Percentiles rank a stretch among this genome's conserved stretches.
Conservation (phyloP, 169 alveolate genomes). For the Cryptosporidium baileyi region DNA sequence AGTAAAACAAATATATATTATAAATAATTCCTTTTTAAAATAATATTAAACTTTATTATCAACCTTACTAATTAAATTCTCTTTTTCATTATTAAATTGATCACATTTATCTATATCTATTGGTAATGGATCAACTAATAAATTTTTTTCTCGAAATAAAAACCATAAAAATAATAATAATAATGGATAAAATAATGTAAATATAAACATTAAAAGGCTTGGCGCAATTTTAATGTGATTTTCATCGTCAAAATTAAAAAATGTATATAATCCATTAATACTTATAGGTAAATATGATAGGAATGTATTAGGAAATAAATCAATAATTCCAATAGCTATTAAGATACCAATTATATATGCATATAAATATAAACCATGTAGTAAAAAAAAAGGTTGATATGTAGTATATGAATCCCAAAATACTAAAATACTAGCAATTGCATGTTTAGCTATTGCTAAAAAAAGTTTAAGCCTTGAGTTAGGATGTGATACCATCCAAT, state of each 20-base stretch:
- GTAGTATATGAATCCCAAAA: slow-evolving; percentile 65
- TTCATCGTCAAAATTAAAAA: slow-evolving; percentile 57
- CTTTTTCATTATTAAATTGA: no score
- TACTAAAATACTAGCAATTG: slow-evolving; percentile 54
- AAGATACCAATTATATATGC: slow-evolving; percentile 40
- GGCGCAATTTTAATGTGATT: slow-evolving; percentile 56
- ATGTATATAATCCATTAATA: slow-evolving; percentile 44
- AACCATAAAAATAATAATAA: slow-evolving; percentile 47
- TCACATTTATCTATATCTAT: background rate
- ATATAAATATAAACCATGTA: slow-evolving; percentile 54
- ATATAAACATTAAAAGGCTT: slow-evolving; percentile 33
- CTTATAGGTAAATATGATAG: slow-evolving; percentile 31
- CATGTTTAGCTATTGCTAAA: slow-evolving; percentile 43
- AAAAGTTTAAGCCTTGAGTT: slow-evolving; percentile 23
- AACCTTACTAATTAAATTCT: no score
- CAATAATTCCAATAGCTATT: background rate
- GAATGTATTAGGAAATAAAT: slow-evolving; percentile 39
- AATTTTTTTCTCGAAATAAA: slow-evolving; percentile 48
- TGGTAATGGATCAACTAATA: slow-evolving; percentile 50
- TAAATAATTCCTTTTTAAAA: no score
- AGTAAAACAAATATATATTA: no score
- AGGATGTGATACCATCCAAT: slow-evolving; percentile 69
- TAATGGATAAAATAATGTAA: slow-evolving; percentile 50
- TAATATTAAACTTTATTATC: no score
- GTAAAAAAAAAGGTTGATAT: slow-evolving; percentile 51